phyloP scores from a whole-genome alignment of 1,139 yeast genomes.

The Lodderomyces pseudojiufengensis region DNA sequence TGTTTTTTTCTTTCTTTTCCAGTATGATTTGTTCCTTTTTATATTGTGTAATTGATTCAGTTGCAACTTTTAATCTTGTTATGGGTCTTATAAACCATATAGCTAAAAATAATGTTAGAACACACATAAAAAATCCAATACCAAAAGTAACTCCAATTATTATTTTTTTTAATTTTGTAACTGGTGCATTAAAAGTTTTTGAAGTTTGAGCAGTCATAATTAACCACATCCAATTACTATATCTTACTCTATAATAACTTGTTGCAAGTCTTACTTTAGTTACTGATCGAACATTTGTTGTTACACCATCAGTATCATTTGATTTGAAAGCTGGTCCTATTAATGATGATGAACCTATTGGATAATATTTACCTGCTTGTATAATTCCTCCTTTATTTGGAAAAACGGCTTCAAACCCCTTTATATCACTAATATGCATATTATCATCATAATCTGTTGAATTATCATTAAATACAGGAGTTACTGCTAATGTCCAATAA shows the following conservation, averaged over 20 bases:
- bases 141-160: constrained; percentile 79
- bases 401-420: constrained; percentile 7
- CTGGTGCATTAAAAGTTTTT: constrained; percentile 59
- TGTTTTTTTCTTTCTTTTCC: constrained; percentile 4
- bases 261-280: constrained; percentile 52
- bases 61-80: constrained; percentile 73
- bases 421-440: constrained; percentile 10
- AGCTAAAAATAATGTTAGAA: constrained; percentile 77
- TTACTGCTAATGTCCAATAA: constrained; percentile 33
- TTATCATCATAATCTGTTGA: constrained; percentile 5
- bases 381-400: constrained; percentile 1
- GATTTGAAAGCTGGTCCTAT: constrained; percentile 1
- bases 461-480: constrained; percentile 23
- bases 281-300: constrained; percentile 44
- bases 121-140: constrained; percentile 68
- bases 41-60: constrained; percentile 55
- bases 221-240: constrained; percentile 56
- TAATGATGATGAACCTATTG: constrained; percentile 1
- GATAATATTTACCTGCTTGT: constrained; percentile 3
- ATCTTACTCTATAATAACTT: constrained; percentile 60
- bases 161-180: constrained; percentile 58
- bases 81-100: constrained; percentile 86
- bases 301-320: constrained; percentile 5
- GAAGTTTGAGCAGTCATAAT: constrained; percentile 67
- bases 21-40: constrained; percentile 20